A percentile compares a stretch with the other conserved stretches of the same genome.
Conservation (phyloP, 306 rosid species). For the Canavalia gladiata region DNA sequence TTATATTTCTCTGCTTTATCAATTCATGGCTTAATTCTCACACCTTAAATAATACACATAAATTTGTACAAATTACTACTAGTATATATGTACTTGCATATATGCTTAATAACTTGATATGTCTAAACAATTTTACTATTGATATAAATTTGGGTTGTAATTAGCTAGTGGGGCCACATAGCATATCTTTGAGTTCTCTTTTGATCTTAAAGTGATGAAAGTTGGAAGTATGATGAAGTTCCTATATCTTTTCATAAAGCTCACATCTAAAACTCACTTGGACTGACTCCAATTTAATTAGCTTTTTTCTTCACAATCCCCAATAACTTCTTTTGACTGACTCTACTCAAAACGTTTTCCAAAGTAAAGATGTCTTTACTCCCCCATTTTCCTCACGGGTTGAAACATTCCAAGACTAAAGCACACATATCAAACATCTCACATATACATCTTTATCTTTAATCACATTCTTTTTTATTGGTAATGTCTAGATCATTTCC, state of each 20-base stretch:
- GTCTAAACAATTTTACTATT: constrained; percentile 30
- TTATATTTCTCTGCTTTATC: constrained; percentile 51
- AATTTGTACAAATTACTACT: not conserved
- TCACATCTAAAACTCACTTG: constrained; percentile 56
- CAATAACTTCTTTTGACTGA: constrained; percentile 86
- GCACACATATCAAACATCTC: constrained; percentile 50
- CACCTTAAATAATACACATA: constrained; percentile 42
- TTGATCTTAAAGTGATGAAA: constrained; percentile 87
- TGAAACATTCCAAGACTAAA: constrained; percentile 50
- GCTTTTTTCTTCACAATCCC: constrained; percentile 67
- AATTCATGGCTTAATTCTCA: constrained; percentile 49
- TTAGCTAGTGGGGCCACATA: constrained; percentile 64
- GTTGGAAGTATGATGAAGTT: constrained; percentile 67
- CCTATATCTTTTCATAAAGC: constrained; percentile 75
- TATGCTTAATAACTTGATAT: constrained; percentile 24
- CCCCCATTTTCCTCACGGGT: constrained; percentile 56
- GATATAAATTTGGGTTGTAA: not conserved
- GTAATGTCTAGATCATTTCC: constrained; percentile 47
- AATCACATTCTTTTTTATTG: constrained; percentile 57
- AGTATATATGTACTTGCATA: not conserved
- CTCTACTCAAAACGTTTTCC: constrained; percentile 66
- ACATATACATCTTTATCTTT: constrained; percentile 57
- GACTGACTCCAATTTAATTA: constrained; percentile 64
- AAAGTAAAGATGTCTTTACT: constrained; percentile 65
- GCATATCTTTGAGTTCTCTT: constrained; percentile 61